A percentile compares a stretch with the other conserved stretches of the same genome.
phyloP scores from a whole-genome alignment of 148 eudicot species.

The Rhododendron kiyosumense region DNA sequence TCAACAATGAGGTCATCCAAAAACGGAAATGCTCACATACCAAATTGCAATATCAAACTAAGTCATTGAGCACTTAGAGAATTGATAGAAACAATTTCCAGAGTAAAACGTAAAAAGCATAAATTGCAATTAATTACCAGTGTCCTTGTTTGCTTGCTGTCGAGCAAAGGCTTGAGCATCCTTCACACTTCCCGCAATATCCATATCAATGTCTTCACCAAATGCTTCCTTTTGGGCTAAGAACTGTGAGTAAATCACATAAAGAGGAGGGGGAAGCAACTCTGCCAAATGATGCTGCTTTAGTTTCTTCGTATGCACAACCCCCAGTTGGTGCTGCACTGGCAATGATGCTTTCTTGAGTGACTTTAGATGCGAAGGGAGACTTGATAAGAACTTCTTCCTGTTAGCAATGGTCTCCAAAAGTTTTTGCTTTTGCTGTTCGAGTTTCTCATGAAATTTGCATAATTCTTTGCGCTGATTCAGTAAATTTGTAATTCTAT shows the following conservation, averaged over 20 bases:
- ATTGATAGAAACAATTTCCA: neutral
- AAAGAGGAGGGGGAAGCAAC: slow-evolving; percentile 94
- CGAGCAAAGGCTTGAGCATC: slow-evolving; percentile 87
- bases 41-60: neutral
- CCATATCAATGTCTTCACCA: slow-evolving; percentile 78
- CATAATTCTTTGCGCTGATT: slow-evolving; percentile 92
- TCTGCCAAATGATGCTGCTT: slow-evolving; percentile 84
- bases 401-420: slow-evolving; percentile 74
- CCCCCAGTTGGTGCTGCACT: slow-evolving; percentile 80
- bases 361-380: slow-evolving; percentile 94
- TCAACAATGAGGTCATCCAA: neutral
- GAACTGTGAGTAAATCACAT: slow-evolving; percentile 86
- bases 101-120: neutral
- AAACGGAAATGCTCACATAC: neutral
- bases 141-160: slow-evolving; percentile 70
- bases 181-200: slow-evolving; percentile 78
- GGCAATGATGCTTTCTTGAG: slow-evolving; percentile 96
- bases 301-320: slow-evolving; percentile 71
- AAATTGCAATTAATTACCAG: slow-evolving; percentile 35
- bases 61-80: neutral
- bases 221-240: slow-evolving; percentile 95
- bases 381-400: slow-evolving; percentile 90
- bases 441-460: slow-evolving; percentile 73
- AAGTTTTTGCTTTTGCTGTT: slow-evolving; percentile 67
- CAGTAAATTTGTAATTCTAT: neutral